Conservation (phyloP, 345 rosid species). For the Iberis pinnata region DNA sequence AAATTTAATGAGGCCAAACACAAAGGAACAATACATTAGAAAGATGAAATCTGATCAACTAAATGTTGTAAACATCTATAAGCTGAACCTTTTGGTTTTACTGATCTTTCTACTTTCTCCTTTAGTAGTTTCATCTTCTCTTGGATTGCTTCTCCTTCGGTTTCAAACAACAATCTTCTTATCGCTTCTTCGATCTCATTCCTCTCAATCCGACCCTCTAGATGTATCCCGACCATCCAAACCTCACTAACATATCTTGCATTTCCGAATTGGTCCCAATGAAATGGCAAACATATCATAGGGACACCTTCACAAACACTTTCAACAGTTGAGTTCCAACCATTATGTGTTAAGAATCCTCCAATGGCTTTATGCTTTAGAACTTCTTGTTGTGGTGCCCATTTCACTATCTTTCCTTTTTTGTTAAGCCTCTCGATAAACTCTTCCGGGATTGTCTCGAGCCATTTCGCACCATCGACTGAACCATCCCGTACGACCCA, state of each 20-base stretch:
- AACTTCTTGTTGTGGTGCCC: constrained; percentile 25
- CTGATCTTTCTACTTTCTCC: constrained; percentile 21
- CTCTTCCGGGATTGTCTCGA: constrained; percentile 4
- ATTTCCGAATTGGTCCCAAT: constrained; percentile 18
- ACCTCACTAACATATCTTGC: constrained; percentile 17
- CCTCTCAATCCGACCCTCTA: constrained; percentile 20
- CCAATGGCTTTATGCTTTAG: constrained; percentile 24
- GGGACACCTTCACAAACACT: constrained; percentile 26
- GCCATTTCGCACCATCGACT: background rate
- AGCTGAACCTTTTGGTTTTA: constrained; percentile 9
- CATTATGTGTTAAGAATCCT: constrained; percentile 27
- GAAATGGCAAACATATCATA: constrained; percentile 24
- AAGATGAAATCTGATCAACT: constrained; percentile 17
- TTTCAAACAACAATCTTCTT: constrained; percentile 1
- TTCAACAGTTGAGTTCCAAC: constrained; percentile 31
- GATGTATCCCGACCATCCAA: constrained; percentile 24
- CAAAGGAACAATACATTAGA: background rate
- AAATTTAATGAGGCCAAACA: too few relatives aligned
- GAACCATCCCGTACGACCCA: constrained; percentile 36
- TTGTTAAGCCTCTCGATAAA: constrained; percentile 16
- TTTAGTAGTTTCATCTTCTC: constrained; percentile 13
- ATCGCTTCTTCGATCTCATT: constrained; percentile 12
- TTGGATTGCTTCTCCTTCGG: constrained; percentile 20
- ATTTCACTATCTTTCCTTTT: constrained; percentile 33
- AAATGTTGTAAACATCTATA: constrained; percentile 15